These are phyloP conservation scores for Phytophthora lateralis DNA, from an alignment of 352 stramenopile genomes.

Conservation along the genomic window DNA sequence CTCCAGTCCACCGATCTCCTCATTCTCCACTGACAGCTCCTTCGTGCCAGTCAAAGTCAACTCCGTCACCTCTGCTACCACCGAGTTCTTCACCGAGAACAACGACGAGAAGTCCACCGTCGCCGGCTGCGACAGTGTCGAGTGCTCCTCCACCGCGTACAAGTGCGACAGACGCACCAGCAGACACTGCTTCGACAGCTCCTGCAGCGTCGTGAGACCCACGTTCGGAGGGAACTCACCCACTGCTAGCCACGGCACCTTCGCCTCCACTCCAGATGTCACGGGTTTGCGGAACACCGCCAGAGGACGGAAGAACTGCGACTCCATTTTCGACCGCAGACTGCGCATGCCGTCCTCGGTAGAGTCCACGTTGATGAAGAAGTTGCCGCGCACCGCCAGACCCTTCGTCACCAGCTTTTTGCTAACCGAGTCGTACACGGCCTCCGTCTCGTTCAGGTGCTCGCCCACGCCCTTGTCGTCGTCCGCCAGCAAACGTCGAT, in stretches of 20 bases:
- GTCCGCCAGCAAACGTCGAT: constrained; percentile 93
- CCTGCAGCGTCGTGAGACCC: constrained; percentile 91
- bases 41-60: constrained; percentile 87
- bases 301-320: constrained; percentile 71
- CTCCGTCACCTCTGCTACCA: constrained; percentile 79
- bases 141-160: constrained; percentile 90
- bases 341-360: constrained; percentile 57
- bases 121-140: constrained; percentile 72
- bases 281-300: constrained; percentile 51
- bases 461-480: constrained; percentile 95
- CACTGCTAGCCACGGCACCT: constrained; percentile 68
- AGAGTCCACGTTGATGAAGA: constrained; percentile 73
- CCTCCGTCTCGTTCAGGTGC: constrained; percentile 93
- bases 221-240: constrained; percentile 92
- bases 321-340: constrained; percentile 70
- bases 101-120: constrained; percentile 75
- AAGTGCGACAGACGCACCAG: constrained; percentile 95
- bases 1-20: constrained; percentile 22
- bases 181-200: constrained; percentile 75
- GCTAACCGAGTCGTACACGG: constrained; percentile 58
- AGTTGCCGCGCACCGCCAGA: constrained; percentile 67
- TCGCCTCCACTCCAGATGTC: constrained; percentile 39
- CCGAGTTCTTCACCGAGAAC: constrained; percentile 54
- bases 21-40: constrained; percentile 52
- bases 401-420: constrained; percentile 67